Conservation (phyloP, 805 yeast species). For the Vanderwaltozyma tropicalis region DNA sequence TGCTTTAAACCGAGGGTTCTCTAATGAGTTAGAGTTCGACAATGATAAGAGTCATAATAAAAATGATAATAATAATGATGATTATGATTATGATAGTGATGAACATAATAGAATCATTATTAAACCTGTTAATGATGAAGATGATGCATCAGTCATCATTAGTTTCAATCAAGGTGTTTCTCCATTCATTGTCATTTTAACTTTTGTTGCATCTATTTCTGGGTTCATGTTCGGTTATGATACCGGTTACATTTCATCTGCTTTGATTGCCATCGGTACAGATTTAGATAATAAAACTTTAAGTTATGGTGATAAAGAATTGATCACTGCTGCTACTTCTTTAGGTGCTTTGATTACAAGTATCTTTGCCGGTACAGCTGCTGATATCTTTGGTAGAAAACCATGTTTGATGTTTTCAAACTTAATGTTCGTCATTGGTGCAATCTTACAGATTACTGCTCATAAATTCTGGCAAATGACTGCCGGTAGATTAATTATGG, state of each 20-base stretch:
- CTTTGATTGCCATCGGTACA: slow-evolving; percentile 73
- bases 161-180: slow-evolving; percentile 48
- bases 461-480: slow-evolving; percentile 84
- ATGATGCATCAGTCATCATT: slow-evolving; percentile 37
- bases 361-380: slow-evolving; percentile 64
- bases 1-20: too few relatives aligned
- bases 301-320: slow-evolving; percentile 72
- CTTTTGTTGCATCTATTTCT: slow-evolving; percentile 75
- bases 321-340: slow-evolving; percentile 90
- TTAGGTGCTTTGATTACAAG: slow-evolving; percentile 84
- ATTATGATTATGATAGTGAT: not conserved
- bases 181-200: slow-evolving; percentile 52
- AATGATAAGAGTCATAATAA: too few relatives aligned
- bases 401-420: slow-evolving; percentile 78
- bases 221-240: slow-evolving; percentile 98
- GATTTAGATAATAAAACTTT: slow-evolving; percentile 54
- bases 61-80: too few relatives aligned
- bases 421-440: slow-evolving; percentile 72
- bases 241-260: slow-evolving; percentile 93
- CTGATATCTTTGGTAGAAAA: slow-evolving; percentile 79
- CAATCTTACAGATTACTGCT: slow-evolving; percentile 74
- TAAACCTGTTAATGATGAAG: slow-evolving; percentile 38
- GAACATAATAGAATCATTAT: slow-evolving; percentile 17
- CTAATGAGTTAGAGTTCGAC: too few relatives aligned
- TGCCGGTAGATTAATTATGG: slow-evolving; percentile 84